Evolutionary conservation across 257 asterid genomes (phyloP).

Genomic region (Solanum tarapatanum): DNA sequence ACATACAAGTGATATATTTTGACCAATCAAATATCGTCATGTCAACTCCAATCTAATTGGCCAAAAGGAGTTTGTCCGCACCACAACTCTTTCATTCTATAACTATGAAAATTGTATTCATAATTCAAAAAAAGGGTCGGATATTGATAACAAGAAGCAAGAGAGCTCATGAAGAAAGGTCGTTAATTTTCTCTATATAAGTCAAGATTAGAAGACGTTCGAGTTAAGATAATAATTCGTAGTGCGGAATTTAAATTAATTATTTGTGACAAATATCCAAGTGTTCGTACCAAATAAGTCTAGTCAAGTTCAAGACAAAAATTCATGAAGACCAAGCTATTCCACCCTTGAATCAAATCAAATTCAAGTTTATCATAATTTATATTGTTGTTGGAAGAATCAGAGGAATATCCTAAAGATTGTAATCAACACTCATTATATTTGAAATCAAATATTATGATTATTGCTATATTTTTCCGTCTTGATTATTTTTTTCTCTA

Average conservation of each 20-base stretch:
- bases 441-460: background rate
- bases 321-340: background rate
- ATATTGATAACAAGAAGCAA: background rate
- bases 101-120: background rate
- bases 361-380: background rate
- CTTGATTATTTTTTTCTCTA: too few relatives aligned
- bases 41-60: background rate
- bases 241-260: background rate
- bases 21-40: background rate
- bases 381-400: background rate
- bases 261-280: background rate
- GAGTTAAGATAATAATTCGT: background rate
- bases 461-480: too few relatives aligned
- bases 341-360: background rate
- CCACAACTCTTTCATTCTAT: background rate
- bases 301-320: background rate
- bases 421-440: background rate
- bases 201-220: background rate
- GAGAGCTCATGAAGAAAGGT: too few relatives aligned
- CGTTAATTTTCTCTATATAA: background rate
- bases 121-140: background rate
- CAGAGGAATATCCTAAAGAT: background rate
- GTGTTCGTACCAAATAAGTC: background rate
- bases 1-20: background rate
- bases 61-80: background rate